Conservation (phyloP, 192 early-diverging fungal genomes). For the Coemansia sp. region DNA sequence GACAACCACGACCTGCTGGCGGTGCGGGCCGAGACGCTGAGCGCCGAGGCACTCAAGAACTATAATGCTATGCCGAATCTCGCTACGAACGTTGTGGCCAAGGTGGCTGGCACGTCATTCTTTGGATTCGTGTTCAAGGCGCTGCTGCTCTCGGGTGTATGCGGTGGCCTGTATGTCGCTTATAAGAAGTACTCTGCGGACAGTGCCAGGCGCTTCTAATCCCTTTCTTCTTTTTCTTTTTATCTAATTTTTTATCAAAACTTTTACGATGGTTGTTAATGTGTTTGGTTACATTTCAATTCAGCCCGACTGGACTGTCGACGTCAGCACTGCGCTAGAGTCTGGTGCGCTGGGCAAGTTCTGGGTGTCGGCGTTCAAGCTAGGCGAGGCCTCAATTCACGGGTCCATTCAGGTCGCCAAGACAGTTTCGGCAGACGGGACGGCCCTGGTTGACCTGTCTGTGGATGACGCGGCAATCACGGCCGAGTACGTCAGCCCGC, state of each 20-base stretch:
- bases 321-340: slow-evolving; percentile 30
- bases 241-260: not conserved
- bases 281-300: slow-evolving; percentile 45
- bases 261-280: slow-evolving; percentile 25
- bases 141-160: slow-evolving; percentile 40
- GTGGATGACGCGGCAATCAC: not conserved
- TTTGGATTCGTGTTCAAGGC: slow-evolving; percentile 43
- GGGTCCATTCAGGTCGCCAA: slow-evolving; percentile 16
- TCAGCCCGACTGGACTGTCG: slow-evolving; percentile 53
- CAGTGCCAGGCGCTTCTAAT: slow-evolving; percentile 50
- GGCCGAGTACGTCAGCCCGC: slow-evolving; percentile 21
- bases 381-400: slow-evolving; percentile 34
- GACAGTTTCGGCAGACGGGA: not conserved
- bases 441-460: slow-evolving; percentile 9
- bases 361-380: slow-evolving; percentile 49
- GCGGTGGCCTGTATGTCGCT: slow-evolving; percentile 42
- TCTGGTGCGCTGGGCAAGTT: slow-evolving; percentile 20
- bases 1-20: slow-evolving; percentile 61
- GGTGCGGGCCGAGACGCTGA: slow-evolving; percentile 43
- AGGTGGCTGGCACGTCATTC: slow-evolving; percentile 10
- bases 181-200: slow-evolving; percentile 51
- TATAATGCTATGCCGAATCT: slow-evolving; percentile 28
- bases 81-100: not conserved
- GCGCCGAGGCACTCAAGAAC: slow-evolving; percentile 48
- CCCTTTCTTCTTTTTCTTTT: not conserved